Base-by-base conservation (phyloP, 495 filamentous ascomycete genomes). In the Darksidea phi region DNA sequence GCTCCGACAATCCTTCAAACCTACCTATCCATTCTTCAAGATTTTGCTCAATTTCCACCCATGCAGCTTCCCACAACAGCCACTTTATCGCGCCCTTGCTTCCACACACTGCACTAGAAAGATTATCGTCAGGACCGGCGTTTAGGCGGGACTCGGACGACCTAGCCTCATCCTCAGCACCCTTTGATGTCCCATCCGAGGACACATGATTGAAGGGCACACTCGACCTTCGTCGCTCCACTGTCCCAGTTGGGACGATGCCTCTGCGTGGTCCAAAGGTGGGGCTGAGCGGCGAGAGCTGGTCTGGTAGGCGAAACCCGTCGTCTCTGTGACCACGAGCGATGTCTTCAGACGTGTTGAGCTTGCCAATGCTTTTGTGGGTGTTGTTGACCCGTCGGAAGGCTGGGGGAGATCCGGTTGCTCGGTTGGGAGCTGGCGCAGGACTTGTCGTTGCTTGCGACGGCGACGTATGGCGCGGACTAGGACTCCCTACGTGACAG, bases 11-110 rank as follows among this genome's bases (percentile, higher is more conserved):
- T 23, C 6, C 52, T 45, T 38, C 54, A 54, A 59, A 54, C 55
- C 23, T 48, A 2, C 26, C 53, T 6, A 59, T 38, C 37, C 54
- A 54, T 18, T 38, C 61, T 2, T 54, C 54, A 48, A 64, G 48
- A 49, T 59, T 2, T 24, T 11, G 2, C 46, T 54, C 61, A 41
- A 64, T 56, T 36, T 47, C n/a, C 13, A 4, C 12, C 60, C 60
- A 57, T 32, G 54, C 60, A 12, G 53, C 54, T 20, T 63, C 60
- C 20, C 28, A 57, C n/a, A 26, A 41, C 6, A 54, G 5, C 41
- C 58, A 46, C 49, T 54, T 38, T 37, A 28, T 23, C 24, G n/a
- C 8, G 21, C 6, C 24, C 24, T 23, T 20, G 46, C 41, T 43
- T 20, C 41, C 15, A 6, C 41, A 17, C 18, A 25, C 32, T 26